Evolutionary conservation across 106 monocot genomes (phyloP), one percentile per base, ranked within the genome.

Genomic region (Dactylorhiza incarnata): DNA sequence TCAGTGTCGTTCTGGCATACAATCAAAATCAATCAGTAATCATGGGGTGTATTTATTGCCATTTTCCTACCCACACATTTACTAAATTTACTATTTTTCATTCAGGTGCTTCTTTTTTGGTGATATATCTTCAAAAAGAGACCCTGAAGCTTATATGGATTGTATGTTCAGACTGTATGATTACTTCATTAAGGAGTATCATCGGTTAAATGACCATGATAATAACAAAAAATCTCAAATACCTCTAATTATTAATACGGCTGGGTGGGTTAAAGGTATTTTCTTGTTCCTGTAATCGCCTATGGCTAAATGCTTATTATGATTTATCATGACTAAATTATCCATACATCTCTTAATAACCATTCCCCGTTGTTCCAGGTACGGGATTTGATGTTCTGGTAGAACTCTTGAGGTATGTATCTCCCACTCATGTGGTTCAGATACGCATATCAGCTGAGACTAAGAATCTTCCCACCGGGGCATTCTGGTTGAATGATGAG

Each of bases 231-330:
- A 77, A 48, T 13, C 75, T 52, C 46, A 69, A 59, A 44, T 86
- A 22, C 93, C 93, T 78, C 81, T 97, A 77, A 87, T 97, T 82
- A 81, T 97, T 68, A 97, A 97, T 48, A 97, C 97, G 69, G 84
- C 97, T 78, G 97, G 97, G 50, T 97, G 96, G 96, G 91, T 96
- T 49, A 96, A 96, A 91, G 96, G 96, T 96, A 82, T 25, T 22
- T 25, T 47, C 43, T 37, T 19, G 19, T 26, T 48, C 62, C 66
- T 53, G 23, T 56, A 49, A 13, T 16, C 68, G 5, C 16, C 23
- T 37, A 37, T 37, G 37, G 3, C 3, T 37, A 79, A 63, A 29
- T 26, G 4, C 17, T 15, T 20, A 5, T 75, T 68, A 6, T 61
- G 45, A 49, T 6, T 24, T 24, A 11, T 68, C 66, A 19, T 56